phyloP scores from a whole-genome alignment of 495 filamentous ascomycete genomes.

The Xylaria nigripes region DNA sequence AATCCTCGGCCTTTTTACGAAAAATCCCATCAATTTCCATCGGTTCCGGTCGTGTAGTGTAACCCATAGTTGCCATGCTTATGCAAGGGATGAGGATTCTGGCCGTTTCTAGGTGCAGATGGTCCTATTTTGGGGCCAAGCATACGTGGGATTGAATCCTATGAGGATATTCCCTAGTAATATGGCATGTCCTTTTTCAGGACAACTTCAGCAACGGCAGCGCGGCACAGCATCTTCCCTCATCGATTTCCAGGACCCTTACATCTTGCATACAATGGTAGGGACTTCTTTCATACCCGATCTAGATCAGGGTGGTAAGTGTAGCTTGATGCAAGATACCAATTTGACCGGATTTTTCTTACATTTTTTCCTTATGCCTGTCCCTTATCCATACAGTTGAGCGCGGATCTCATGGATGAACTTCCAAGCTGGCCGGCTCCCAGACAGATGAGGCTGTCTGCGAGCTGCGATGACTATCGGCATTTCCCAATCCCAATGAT shows the following conservation, averaged over 20 bases:
- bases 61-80: background rate
- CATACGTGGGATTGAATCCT: background rate
- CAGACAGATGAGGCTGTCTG: background rate
- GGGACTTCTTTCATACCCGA: background rate
- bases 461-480: background rate
- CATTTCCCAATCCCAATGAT: background rate
- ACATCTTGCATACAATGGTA: background rate
- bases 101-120: background rate
- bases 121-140: background rate
- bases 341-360: background rate
- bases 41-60: conserved; percentile 2
- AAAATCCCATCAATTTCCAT: background rate
- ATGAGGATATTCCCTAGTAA: background rate
- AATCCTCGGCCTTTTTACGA: conserved; percentile 1
- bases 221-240: background rate
- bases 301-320: background rate
- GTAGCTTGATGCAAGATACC: background rate
- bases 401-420: background rate
- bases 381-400: background rate
- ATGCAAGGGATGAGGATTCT: conserved; percentile 4
- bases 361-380: background rate
- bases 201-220: background rate
- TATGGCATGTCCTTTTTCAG: background rate
- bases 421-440: background rate
- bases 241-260: conserved; percentile 5